Evolutionary conservation across 139 green algal genomes (phyloP).

Genomic region (Chlorella sp.): DNA sequence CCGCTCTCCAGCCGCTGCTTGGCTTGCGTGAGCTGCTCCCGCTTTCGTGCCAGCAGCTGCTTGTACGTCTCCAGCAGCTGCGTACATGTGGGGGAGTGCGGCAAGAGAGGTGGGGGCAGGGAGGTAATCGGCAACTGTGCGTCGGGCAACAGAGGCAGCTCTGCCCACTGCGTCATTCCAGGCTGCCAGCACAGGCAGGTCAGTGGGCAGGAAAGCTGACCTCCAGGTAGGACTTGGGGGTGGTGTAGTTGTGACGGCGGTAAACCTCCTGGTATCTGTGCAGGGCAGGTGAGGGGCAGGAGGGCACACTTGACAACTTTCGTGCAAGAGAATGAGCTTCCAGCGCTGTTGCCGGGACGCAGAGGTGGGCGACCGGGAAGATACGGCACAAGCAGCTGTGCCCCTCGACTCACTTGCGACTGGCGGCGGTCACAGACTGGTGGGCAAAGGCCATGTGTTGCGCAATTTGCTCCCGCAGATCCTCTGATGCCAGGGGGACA

Average conservation of each 20-base stretch:
- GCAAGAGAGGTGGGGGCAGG: too few relatives aligned
- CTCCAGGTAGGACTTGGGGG: slow-evolving; percentile 94
- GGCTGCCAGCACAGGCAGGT: too few relatives aligned
- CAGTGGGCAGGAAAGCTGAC: slow-evolving; percentile 69
- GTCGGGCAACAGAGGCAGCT: too few relatives aligned
- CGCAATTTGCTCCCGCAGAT: slow-evolving; percentile 77
- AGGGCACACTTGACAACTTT: neutral
- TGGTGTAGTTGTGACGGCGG: slow-evolving; percentile 90
- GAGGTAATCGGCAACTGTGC: too few relatives aligned
- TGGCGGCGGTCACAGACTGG: slow-evolving; percentile 64
- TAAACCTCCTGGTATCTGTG: slow-evolving; percentile 68
- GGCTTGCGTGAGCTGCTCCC: slow-evolving; percentile 65
- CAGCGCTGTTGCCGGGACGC: too few relatives aligned
- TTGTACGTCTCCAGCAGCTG: slow-evolving; percentile 68
- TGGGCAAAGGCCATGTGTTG: slow-evolving; percentile 93
- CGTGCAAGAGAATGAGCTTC: too few relatives aligned
- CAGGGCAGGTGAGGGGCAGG: neutral
- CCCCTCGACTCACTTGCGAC: slow-evolving; percentile 33
- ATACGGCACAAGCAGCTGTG: too few relatives aligned
- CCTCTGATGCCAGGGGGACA: slow-evolving; percentile 71
- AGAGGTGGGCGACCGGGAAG: too few relatives aligned
- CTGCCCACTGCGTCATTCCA: too few relatives aligned
- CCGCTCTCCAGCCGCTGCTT: slow-evolving; percentile 87
- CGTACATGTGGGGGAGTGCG: too few relatives aligned
- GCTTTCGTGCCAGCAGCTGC: slow-evolving; percentile 71